These are phyloP conservation scores for Debaryomyces sp. DNA, from an alignment of 1,139 yeast species.

Conservation along the genomic window DNA sequence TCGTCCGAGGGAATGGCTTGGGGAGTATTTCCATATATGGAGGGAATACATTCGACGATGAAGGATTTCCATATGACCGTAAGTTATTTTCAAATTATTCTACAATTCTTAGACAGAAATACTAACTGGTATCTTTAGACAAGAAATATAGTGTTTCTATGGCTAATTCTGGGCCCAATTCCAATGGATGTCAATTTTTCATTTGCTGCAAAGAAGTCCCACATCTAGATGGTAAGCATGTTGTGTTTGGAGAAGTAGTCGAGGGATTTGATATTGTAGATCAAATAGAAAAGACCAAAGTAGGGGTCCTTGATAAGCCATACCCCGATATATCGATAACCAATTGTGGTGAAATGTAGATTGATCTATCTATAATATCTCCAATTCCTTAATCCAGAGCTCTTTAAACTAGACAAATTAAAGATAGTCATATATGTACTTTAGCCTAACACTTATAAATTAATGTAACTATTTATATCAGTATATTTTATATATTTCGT, in stretches of 20 bases:
- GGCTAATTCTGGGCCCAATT: constrained; percentile 39
- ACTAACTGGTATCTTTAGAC: constrained; percentile 14
- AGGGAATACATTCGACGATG: constrained; percentile 36
- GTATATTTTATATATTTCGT: background rate
- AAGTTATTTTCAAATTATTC: constrained; percentile 7
- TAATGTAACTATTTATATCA: background rate
- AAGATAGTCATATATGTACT: background rate
- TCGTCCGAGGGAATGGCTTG: constrained; percentile 44
- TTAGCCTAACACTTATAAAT: background rate
- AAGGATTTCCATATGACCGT: constrained; percentile 33
- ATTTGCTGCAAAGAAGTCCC: constrained; percentile 29
- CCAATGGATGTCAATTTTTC: constrained; percentile 41
- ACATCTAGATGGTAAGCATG: constrained; percentile 55
- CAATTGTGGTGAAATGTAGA: constrained; percentile 42
- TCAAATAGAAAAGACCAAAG: constrained; percentile 29
- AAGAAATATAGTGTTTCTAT: constrained; percentile 30
- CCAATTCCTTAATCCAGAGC: background rate
- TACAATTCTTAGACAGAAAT: background rate
- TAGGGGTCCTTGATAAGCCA: constrained; percentile 32
- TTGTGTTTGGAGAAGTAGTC: constrained; percentile 58
- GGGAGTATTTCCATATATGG: constrained; percentile 38
- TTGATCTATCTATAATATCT: background rate
- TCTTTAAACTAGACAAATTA: background rate
- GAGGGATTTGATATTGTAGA: constrained; percentile 38
- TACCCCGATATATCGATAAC: constrained; percentile 15